Evolutionary conservation across 257 asterid genomes (phyloP).

Genomic region (Solanum etuberosum): DNA sequence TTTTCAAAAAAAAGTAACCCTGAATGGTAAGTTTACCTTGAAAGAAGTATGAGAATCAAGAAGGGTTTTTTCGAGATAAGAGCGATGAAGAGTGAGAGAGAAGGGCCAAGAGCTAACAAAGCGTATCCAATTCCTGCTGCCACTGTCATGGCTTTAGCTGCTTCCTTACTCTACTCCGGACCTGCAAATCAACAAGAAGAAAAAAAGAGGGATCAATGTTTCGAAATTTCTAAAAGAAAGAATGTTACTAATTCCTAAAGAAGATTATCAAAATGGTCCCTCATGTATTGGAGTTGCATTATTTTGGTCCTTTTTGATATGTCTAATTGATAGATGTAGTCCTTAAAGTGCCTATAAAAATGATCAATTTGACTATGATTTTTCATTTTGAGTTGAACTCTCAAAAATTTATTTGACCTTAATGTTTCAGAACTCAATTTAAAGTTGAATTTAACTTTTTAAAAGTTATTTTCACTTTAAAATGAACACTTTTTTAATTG

Average conservation of each 20-base stretch:
- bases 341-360: too few species aligned
- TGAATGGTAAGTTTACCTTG: slow-evolving; percentile 36
- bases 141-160: slow-evolving; percentile 47
- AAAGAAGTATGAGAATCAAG: slow-evolving; percentile 69
- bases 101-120: slow-evolving; percentile 71
- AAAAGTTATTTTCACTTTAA: too few species aligned
- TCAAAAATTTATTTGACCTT: too few species aligned
- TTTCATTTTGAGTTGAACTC: too few species aligned
- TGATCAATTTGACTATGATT: too few species aligned
- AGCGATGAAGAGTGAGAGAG: slow-evolving; percentile 68
- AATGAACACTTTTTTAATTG: too few species aligned
- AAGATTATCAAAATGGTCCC: neutral
- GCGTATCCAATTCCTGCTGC: slow-evolving; percentile 86
- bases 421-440: too few species aligned
- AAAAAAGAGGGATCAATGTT: neutral
- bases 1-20: neutral
- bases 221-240: neutral
- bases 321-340: too few species aligned
- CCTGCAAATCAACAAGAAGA: neutral
- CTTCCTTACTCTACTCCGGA: neutral
- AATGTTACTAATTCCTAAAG: neutral
- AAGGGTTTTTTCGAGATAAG: slow-evolving; percentile 80
- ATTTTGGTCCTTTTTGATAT: too few species aligned
- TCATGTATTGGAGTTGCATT: too few species aligned
- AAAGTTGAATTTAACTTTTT: too few species aligned